Conservation (phyloP, 2,329 filamentous ascomycete genomes). For the Macrophomina pseudophaseolina region DNA sequence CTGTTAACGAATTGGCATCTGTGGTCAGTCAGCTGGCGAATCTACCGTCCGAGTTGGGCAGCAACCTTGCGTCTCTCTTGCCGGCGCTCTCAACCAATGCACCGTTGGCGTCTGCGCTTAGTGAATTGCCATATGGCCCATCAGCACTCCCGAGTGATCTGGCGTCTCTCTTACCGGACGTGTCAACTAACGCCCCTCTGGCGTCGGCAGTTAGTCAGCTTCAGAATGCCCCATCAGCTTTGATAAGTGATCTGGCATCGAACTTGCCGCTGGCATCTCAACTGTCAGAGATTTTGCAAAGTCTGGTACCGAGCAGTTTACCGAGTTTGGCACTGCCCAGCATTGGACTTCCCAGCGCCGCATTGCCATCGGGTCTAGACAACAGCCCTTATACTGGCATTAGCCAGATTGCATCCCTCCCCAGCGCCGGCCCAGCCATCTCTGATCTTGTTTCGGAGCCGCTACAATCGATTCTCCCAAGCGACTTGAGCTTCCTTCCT, state of each 20-base stretch:
- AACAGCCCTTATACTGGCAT: not conserved
- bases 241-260: not conserved
- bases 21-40: no score
- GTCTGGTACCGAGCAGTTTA: not conserved
- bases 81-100: no score
- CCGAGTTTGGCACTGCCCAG: not conserved
- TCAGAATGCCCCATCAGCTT: not conserved
- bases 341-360: not conserved
- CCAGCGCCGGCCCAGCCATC: not conserved
- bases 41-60: no score
- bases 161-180: not conserved
- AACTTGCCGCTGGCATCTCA: not conserved
- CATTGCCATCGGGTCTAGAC: not conserved
- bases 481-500: not conserved
- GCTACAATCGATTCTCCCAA: not conserved
- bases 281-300: not conserved
- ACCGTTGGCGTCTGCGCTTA: not conserved
- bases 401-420: not conserved
- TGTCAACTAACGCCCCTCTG: not conserved
- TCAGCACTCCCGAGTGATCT: not conserved
- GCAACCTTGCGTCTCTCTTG: no score
- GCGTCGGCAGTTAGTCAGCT: constrained; percentile 2
- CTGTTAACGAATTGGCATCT: no score
- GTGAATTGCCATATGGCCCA: no score
- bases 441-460: not conserved